Evolutionary conservation across 768 basidiomycete genomes (phyloP), one percentile per base, ranked within the genome.

Genomic region (Dentipellis sp.): DNA sequence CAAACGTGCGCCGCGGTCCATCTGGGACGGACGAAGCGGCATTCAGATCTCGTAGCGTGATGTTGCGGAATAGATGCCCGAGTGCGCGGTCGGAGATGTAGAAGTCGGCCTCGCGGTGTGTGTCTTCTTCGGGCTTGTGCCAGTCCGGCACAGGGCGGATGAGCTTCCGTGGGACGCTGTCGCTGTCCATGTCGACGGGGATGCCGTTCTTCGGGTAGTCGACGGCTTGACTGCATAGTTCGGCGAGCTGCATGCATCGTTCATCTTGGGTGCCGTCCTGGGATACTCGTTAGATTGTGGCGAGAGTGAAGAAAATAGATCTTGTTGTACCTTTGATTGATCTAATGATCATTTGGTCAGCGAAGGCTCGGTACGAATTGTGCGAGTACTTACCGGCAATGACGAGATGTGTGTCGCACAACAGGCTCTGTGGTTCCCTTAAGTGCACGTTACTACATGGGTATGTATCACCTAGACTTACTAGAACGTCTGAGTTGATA

Each of bases 161-260:
- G 14, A 87, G 71, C 0, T 72, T 65, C 10, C 69, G 67, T 3
- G 89, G 88, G 34, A 87, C 61, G 11, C 61, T 58, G 39, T 64
- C 58, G 23, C 16, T 16, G 19, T 72, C 69, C 29, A 85, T 70
- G 50, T 83, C 70, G 22, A 88, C 84, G 2, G 81, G 78, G 38
- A 78, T 78, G 9, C 88, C 89, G 59, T 84, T 83, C 69, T 91
- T 91, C 0, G 86, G 82, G 65, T 88, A 91, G 63, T 91, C 89
- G 4, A 91, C 88, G 0, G 88, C 88, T 74, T 80, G 64, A 58
- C 68, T 75, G 55, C 85, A 90, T 14, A 87, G 66, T 52, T 72
- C 69, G 3, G 88, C 87, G 4, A 92, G 71, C 42, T 60, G 67
- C 37, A 78, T 57, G 66, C 91, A 91, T 48, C 70, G 64, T 1